phyloP scores from a whole-genome alignment of 1,284 basidiomycete genomes.

The Marasmius fiardii region DNA sequence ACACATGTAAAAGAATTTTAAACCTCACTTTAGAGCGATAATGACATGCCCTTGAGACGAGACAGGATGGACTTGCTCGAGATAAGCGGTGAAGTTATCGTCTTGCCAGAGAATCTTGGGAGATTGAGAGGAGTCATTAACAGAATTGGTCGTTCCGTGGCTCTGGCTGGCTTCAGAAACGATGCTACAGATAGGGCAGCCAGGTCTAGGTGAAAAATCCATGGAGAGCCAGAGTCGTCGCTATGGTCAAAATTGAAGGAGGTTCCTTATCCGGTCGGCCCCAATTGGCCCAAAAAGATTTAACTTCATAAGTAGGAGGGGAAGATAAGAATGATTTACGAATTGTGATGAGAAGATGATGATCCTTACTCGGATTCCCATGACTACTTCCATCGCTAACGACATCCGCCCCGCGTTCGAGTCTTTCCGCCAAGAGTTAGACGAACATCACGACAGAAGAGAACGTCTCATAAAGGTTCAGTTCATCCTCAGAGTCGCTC shows the following conservation, averaged over 20 bases:
- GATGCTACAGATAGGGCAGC: slow-evolving; percentile 74
- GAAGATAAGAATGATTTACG: too few species aligned
- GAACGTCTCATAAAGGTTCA: slow-evolving; percentile 83
- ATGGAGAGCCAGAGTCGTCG: too few species aligned
- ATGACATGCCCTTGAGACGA: slow-evolving; percentile 68
- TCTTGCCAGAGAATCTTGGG: slow-evolving; percentile 69
- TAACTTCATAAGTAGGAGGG: too few species aligned
- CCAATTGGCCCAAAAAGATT: too few species aligned
- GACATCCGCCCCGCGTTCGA: slow-evolving; percentile 39
- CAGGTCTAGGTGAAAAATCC: slow-evolving; percentile 57
- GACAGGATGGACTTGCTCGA: slow-evolving; percentile 63
- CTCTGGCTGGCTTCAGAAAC: slow-evolving; percentile 49
- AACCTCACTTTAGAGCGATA: slow-evolving; percentile 68
- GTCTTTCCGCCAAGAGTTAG: slow-evolving; percentile 64
- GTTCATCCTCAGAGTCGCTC: slow-evolving; percentile 11
- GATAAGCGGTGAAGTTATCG: slow-evolving; percentile 70
- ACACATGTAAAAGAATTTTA: slow-evolving; percentile 9
- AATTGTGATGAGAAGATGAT: too few species aligned
- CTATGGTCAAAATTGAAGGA: slow-evolving; percentile 1
- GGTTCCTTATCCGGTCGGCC: too few species aligned
- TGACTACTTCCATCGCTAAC: neutral
- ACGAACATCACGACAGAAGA: slow-evolving; percentile 69
- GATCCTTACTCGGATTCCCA: too few species aligned
- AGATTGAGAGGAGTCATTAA: slow-evolving; percentile 23
- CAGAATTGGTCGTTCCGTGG: slow-evolving; percentile 33